Conservation (phyloP, 2,329 filamentous ascomycete genomes). For the Aspergillus arachidicola region DNA sequence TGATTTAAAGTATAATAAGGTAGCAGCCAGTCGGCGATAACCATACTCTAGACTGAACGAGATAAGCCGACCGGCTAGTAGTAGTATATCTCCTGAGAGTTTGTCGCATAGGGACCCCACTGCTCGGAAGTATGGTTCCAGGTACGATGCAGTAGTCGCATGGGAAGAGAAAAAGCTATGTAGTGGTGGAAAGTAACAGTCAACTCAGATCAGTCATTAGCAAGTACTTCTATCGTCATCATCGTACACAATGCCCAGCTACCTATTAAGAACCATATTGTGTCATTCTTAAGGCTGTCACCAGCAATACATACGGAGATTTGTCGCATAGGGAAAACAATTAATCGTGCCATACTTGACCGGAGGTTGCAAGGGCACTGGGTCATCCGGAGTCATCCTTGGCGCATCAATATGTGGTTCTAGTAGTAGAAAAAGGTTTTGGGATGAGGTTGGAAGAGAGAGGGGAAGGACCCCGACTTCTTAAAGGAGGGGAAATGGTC, state of each 20-base stretch:
- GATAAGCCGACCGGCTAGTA: not conserved
- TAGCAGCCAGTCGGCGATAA: not conserved
- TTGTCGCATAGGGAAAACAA: slow-evolving; percentile 7
- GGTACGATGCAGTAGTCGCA: slow-evolving; percentile 9
- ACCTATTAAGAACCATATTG: not conserved
- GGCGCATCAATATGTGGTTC: slow-evolving; percentile 3
- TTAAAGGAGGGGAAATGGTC: not conserved
- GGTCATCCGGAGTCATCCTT: slow-evolving; percentile 1
- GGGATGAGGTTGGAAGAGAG: not conserved
- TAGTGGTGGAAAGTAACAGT: not conserved
- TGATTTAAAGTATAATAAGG: not conserved
- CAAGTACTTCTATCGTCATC: not conserved
- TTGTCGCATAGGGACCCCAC: slow-evolving; percentile 4
- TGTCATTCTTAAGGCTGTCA: not conserved
- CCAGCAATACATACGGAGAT: not conserved
- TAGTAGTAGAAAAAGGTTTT: not conserved
- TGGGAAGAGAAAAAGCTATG: slow-evolving; percentile 1
- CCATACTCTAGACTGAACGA: not conserved
- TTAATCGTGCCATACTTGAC: not conserved
- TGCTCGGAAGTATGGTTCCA: not conserved
- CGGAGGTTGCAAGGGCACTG: not conserved
- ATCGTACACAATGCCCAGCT: not conserved
- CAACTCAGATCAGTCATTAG: not conserved
- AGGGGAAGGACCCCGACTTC: not conserved
- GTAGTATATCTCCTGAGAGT: not conserved